phyloP scores from a whole-genome alignment of 306 rosid species.

The Argentina anserina region DNA sequence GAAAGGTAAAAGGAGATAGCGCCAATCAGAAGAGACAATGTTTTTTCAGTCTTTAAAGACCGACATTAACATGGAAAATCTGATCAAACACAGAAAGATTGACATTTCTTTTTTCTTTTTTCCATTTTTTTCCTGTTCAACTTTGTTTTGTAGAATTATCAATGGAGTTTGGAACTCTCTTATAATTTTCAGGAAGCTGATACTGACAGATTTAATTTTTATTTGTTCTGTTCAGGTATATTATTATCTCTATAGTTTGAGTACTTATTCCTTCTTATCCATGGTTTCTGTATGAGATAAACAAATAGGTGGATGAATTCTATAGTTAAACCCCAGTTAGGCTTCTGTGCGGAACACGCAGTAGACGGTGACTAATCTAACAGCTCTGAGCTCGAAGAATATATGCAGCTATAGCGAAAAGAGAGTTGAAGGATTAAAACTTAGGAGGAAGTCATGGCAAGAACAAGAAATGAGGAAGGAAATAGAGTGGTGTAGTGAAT shows the following conservation, averaged over 20 bases:
- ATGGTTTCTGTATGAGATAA: neutral
- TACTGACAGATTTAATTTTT: neutral
- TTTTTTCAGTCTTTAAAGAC: constrained; percentile 2
- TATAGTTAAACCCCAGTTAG: neutral
- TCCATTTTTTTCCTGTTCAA: neutral
- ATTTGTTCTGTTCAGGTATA: neutral
- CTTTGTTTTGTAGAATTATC: neutral
- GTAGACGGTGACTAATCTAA: too few relatives aligned
- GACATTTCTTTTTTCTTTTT: neutral
- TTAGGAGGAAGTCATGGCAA: neutral
- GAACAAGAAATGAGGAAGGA: neutral
- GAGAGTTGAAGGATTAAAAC: too few relatives aligned
- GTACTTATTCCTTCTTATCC: neutral
- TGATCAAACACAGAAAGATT: neutral
- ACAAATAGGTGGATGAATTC: neutral
- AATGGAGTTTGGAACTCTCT: neutral
- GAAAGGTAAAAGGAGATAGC: constrained; percentile 18
- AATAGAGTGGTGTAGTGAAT: neutral
- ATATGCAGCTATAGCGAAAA: too few relatives aligned
- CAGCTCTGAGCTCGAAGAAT: neutral
- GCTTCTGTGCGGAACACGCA: neutral
- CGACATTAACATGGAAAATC: neutral
- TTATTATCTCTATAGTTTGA: neutral
- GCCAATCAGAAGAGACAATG: constrained; percentile 59
- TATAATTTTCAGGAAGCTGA: neutral